Evolutionary conservation across 2,329 filamentous ascomycete genomes (phyloP), one percentile per base, ranked within the genome.

Genomic region (Ceratocystis diversiconidia): DNA sequence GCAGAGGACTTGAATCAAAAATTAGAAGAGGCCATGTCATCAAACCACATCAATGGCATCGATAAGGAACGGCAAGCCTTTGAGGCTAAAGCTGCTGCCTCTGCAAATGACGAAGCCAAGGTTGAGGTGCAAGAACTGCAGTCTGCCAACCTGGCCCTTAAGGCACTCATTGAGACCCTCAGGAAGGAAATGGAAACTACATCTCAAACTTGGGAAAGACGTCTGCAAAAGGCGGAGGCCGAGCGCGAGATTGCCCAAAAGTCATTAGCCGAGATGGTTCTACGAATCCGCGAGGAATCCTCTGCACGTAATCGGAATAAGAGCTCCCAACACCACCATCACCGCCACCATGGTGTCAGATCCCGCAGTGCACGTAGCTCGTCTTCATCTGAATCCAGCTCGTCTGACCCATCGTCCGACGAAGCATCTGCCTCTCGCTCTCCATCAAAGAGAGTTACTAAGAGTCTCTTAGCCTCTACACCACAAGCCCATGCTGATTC

Each of bases 191-290:
- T 96, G 82, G 52, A 57, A 32, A 30, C 52, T 12, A 57, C 52
- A 3, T 57, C 52, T 10, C 52, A 57, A 17, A 30, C 10, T 5
- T 57, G 52, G 52, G 52, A 57, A 32, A 28, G 52, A 28, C 52
- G 52, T 7, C 12, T 57, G 5, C 52, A 96, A 73, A 81, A 79
- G 67, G 92, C 91, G 2, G 92, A 97, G 73, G 78, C 82, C 7
- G 91, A 96, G 71, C 83, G 87, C 59, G 84, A 87, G 65, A 79
- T 83, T 52, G 84, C 86, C 64, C 85, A 87, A 65, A 86, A 88
- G 73, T 87, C 87, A 1, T 76, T 99, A 57, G 86, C 88, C 0
- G 89, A 96, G 72, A 94, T 97, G 90, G 86, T 96, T 12, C 80
- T 89, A 70, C 86, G 87, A 69, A 87, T 96, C 65, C 84, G 91